Evolutionary conservation across 2,329 filamentous ascomycete genomes (phyloP).

Genomic region (Aspergillus persii): DNA sequence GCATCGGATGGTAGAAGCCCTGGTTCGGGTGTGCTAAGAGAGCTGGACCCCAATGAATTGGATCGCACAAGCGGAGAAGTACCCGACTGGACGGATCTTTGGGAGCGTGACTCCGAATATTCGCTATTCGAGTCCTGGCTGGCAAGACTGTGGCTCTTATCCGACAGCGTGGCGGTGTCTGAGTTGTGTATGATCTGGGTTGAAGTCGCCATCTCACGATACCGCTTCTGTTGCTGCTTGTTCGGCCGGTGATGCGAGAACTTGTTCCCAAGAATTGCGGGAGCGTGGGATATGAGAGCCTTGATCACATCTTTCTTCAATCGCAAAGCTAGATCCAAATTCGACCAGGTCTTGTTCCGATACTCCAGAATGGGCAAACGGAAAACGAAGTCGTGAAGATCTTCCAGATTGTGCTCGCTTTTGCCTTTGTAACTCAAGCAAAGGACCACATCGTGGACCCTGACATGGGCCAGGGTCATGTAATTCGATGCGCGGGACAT

Average conservation of each 20-base stretch:
- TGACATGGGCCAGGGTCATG: conserved; percentile 95
- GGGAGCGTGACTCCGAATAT: conserved; percentile 35
- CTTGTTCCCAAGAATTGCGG: conserved; percentile 96
- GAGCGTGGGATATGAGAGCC: conserved; percentile 90
- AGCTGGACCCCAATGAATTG: conserved; percentile 34
- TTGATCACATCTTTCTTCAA: conserved; percentile 94
- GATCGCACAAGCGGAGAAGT: conserved; percentile 37
- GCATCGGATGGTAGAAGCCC: conserved; percentile 29
- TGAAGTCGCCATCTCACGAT: conserved; percentile 80
- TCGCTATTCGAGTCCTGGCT: conserved; percentile 41
- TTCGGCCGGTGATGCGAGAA: conserved; percentile 84
- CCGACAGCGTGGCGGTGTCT: conserved; percentile 28
- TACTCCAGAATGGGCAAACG: conserved; percentile 91
- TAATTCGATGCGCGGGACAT: conserved; percentile 92
- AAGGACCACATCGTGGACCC: conserved; percentile 89
- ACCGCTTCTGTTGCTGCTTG: conserved; percentile 72
- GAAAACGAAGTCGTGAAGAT: conserved; percentile 97
- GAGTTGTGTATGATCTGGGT: conserved; percentile 60
- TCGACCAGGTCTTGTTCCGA: conserved; percentile 98
- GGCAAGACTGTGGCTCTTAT: conserved; percentile 32
- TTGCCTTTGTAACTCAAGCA: conserved; percentile 97
- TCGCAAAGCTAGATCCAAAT: conserved; percentile 86
- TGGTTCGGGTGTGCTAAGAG: conserved; percentile 23
- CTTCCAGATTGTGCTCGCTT: conserved; percentile 90
- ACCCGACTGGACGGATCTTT: conserved; percentile 36